A percentile compares a stretch with the other conserved stretches of the same genome.
Evolutionary conservation across 192 early-diverging fungal species (phyloP).

Genomic region (Backusella mclennaniae): DNA sequence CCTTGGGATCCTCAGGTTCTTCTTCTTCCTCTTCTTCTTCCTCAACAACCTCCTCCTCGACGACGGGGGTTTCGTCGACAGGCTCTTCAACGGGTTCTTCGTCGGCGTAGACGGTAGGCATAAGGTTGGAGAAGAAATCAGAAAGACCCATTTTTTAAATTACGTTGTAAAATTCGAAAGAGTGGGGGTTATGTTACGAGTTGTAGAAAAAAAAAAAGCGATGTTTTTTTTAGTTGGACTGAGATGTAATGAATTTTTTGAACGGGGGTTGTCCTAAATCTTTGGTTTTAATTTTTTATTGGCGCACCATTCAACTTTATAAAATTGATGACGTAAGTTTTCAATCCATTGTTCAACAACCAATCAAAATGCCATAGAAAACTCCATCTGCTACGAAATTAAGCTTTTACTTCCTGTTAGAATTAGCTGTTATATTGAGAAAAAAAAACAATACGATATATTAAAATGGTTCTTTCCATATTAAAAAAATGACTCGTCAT

Average conservation of each 20-base stretch:
- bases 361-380: background rate
- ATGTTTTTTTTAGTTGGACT: background rate
- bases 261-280: slow-evolving; percentile 2
- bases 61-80: slow-evolving; percentile 26
- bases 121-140: slow-evolving; percentile 40
- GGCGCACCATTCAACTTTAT: background rate
- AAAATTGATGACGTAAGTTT: background rate
- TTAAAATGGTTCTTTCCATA: background rate
- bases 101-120: slow-evolving; percentile 67
- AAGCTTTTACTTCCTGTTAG: background rate
- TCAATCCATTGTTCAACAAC: background rate
- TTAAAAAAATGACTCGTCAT: background rate
- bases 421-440: background rate
- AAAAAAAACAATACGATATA: background rate
- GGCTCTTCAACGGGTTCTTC: slow-evolving; percentile 45
- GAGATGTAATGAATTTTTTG: slow-evolving; percentile 3
- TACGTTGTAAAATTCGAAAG: slow-evolving; percentile 7
- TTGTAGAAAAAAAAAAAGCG: slow-evolving; percentile 1
- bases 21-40: slow-evolving; percentile 42
- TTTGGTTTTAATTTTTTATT: background rate
- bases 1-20: slow-evolving; percentile 61
- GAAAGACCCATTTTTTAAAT: slow-evolving; percentile 31
- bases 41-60: slow-evolving; percentile 38
- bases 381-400: background rate
- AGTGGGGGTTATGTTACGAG: slow-evolving; percentile 15